Evolutionary conservation across 805 yeast species (phyloP).

Genomic region (Ogataea naganishii): DNA sequence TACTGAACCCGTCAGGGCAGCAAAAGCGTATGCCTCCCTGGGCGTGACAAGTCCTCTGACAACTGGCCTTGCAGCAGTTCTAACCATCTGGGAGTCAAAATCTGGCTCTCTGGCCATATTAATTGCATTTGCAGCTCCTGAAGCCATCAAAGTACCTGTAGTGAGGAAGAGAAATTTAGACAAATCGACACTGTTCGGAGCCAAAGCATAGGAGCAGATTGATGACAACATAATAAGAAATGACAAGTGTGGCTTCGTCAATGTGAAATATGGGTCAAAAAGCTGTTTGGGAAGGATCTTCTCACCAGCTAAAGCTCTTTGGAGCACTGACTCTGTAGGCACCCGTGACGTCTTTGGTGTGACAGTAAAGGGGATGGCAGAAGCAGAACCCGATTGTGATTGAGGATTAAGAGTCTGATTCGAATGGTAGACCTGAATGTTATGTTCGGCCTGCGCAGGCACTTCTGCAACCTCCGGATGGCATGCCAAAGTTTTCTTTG

Average conservation of each 20-base stretch:
- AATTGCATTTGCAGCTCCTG: conserved; percentile 93
- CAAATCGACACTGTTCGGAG: conserved; percentile 75
- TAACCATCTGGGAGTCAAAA: conserved; percentile 76
- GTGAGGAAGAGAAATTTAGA: conserved; percentile 66
- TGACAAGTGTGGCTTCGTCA: conserved; percentile 88
- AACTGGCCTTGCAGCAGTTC: conserved; percentile 86
- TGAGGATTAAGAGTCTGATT: neutral
- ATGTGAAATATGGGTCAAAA: conserved; percentile 59
- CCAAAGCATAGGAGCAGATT: conserved; percentile 87
- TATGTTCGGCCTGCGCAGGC: conserved; percentile 7
- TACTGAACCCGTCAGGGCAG: conserved; percentile 58
- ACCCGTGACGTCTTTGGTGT: conserved; percentile 25
- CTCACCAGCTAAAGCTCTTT: conserved; percentile 16
- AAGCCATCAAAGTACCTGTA: conserved; percentile 76
- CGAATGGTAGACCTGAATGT: no score
- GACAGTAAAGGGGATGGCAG: conserved; percentile 47
- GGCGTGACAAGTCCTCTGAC: conserved; percentile 76
- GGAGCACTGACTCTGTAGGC: conserved; percentile 9
- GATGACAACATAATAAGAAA: conserved; percentile 84
- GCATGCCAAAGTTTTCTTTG: conserved; percentile 35
- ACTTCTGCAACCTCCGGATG: conserved; percentile 19
- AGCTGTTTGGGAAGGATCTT: conserved; percentile 26
- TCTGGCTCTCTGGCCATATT: conserved; percentile 96
- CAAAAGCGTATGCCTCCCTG: conserved; percentile 71
- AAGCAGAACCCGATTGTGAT: no score